Conservation (phyloP, 306 rosid genomes). For the Cicer yamashitae region DNA sequence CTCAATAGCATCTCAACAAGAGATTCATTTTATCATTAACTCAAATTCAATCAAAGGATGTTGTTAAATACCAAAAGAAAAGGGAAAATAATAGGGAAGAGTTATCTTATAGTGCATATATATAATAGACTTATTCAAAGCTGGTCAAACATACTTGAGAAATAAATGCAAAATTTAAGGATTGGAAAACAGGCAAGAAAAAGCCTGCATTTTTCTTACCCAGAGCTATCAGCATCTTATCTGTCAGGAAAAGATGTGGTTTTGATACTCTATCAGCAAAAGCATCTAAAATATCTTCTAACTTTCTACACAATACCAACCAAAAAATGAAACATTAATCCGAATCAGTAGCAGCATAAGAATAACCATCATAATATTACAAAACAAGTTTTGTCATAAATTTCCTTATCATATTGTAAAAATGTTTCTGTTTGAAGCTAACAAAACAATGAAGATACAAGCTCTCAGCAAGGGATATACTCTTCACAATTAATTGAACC, state of each 20-base stretch:
- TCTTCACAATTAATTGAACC: background rate
- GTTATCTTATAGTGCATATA: background rate
- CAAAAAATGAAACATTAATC: constrained; percentile 18
- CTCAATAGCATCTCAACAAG: constrained; percentile 34
- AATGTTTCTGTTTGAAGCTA: background rate
- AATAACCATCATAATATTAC: background rate
- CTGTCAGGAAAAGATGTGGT: constrained; percentile 80
- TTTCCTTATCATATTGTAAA: constrained; percentile 3
- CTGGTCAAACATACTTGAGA: constrained; percentile 15
- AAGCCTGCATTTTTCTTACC: constrained; percentile 60
- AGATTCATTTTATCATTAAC: constrained; percentile 27
- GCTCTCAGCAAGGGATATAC: background rate
- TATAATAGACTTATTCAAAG: background rate
- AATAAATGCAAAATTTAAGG: constrained; percentile 3
- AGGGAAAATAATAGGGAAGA: background rate
- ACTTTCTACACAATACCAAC: constrained; percentile 64
- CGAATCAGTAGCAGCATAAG: background rate
- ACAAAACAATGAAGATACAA: background rate
- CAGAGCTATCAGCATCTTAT: constrained; percentile 92
- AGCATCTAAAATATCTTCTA: constrained; percentile 81
- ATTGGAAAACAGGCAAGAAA: constrained; percentile 1
- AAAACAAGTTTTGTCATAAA: constrained; percentile 1
- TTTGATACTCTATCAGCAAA: constrained; percentile 93
- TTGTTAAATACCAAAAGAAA: constrained; percentile 2
- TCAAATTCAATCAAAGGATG: constrained; percentile 14